phyloP scores from a whole-genome alignment of 2,329 filamentous ascomycete genomes.

The Fusarium sp. region DNA sequence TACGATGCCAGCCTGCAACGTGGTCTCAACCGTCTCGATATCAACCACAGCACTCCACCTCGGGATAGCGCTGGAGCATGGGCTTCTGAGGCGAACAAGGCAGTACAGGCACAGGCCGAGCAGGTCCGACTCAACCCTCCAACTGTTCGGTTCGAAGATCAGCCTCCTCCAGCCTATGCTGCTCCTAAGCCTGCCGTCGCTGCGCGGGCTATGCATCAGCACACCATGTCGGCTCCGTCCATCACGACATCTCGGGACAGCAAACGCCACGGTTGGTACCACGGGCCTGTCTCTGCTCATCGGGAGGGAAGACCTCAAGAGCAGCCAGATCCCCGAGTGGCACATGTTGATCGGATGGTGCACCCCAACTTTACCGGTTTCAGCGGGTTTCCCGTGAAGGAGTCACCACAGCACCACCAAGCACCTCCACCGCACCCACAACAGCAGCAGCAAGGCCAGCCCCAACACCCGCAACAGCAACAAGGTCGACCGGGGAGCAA shows the following conservation, averaged over 20 bases:
- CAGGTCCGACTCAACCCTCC: slow-evolving; percentile 56
- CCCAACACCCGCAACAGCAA: slow-evolving; percentile 44
- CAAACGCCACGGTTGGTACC: slow-evolving; percentile 77
- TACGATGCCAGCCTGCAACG: slow-evolving; percentile 73
- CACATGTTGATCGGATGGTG: slow-evolving; percentile 63
- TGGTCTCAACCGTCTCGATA: slow-evolving; percentile 71
- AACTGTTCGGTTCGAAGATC: slow-evolving; percentile 63
- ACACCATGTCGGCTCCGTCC: slow-evolving; percentile 67
- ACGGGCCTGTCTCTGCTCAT: slow-evolving; percentile 57
- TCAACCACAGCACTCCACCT: slow-evolving; percentile 61
- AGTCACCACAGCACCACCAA: slow-evolving; percentile 43
- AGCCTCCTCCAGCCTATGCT: slow-evolving; percentile 51
- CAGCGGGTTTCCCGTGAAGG: slow-evolving; percentile 57
- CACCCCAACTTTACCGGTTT: slow-evolving; percentile 65
- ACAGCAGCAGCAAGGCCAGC: slow-evolving; percentile 11
- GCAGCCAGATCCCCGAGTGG: slow-evolving; percentile 47
- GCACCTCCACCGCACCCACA: slow-evolving; percentile 37
- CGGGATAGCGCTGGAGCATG: slow-evolving; percentile 62
- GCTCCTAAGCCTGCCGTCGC: slow-evolving; percentile 42
- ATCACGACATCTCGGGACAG: slow-evolving; percentile 64
- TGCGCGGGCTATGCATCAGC: slow-evolving; percentile 56
- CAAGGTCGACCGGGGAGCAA: slow-evolving; percentile 44
- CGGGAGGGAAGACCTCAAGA: slow-evolving; percentile 47
- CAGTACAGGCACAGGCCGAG: slow-evolving; percentile 63
- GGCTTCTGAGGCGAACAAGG: slow-evolving; percentile 64